A percentile compares a stretch with the other conserved stretches of the same genome.
Evolutionary conservation across 2,329 filamentous ascomycete genomes (phyloP).

Genomic region (Penicillium sp.): DNA sequence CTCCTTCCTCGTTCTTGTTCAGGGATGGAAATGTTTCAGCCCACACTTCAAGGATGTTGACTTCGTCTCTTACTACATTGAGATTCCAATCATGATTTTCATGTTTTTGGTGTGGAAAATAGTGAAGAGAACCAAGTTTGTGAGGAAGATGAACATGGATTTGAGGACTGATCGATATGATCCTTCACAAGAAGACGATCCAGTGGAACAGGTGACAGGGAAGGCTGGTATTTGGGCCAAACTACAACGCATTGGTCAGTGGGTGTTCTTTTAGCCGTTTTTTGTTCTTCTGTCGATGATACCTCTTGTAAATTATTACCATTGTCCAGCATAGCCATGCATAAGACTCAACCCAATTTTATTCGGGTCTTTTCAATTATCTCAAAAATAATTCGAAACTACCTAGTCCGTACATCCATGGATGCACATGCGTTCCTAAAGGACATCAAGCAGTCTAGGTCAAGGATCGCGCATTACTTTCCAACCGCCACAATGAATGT

Average conservation of each 20-base stretch:
- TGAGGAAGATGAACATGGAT: conserved; percentile 53
- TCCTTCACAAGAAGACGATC: conserved; percentile 23
- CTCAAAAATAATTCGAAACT: too few species aligned
- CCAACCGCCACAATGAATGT: too few species aligned
- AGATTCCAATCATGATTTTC: conserved; percentile 61
- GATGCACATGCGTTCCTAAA: too few species aligned
- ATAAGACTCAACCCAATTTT: too few species aligned
- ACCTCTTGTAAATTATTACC: background rate
- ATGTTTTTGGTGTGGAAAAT: conserved; percentile 61
- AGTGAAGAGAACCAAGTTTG: conserved; percentile 50
- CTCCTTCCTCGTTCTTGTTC: conserved; percentile 61
- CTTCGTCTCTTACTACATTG: conserved; percentile 67
- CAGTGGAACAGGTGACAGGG: conserved; percentile 25
- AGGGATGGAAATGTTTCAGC: conserved; percentile 63
- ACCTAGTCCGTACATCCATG: too few species aligned
- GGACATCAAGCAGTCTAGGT: too few species aligned
- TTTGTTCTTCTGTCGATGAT: conserved; percentile 5
- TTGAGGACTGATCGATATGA: conserved; percentile 51
- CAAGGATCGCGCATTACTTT: too few species aligned
- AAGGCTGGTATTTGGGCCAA: conserved; percentile 20
- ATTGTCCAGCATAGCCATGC: background rate
- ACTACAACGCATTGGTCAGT: conserved; percentile 38
- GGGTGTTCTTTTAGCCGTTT: conserved; percentile 39
- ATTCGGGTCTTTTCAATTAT: too few species aligned
- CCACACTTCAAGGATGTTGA: conserved; percentile 59